Evolutionary conservation across 176 grass and related monocot genomes (phyloP).

Genomic region (Tillandsia fasciculata): DNA sequence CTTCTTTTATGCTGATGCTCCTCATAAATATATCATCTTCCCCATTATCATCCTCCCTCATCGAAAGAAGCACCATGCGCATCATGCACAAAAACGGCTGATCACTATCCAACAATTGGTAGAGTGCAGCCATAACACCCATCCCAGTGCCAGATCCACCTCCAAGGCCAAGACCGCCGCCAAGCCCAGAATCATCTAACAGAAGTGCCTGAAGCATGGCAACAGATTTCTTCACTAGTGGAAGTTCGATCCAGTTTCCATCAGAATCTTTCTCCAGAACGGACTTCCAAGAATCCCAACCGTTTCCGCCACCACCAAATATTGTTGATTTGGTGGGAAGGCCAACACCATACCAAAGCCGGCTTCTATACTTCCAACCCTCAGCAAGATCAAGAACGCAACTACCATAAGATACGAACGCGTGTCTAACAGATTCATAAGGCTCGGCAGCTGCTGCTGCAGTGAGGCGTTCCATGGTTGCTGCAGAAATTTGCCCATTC

Average conservation of each 20-base stretch:
- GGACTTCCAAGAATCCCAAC: conserved; percentile 68
- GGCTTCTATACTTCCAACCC: conserved; percentile 94
- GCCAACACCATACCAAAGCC: conserved; percentile 89
- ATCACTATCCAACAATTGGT: conserved; percentile 93
- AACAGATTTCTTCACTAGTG: conserved; percentile 92
- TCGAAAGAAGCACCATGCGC: conserved; percentile 82
- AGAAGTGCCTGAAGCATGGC: conserved; percentile 88
- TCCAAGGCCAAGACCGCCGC: conserved; percentile 82
- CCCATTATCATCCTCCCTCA: conserved; percentile 92
- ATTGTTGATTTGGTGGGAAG: conserved; percentile 55
- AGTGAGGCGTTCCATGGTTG: conserved; percentile 89
- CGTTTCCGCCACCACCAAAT: conserved; percentile 79
- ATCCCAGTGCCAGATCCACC: conserved; percentile 94
- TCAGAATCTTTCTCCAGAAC: conserved; percentile 69
- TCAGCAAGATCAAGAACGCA: conserved; percentile 71
- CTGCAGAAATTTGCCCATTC: conserved; percentile 94
- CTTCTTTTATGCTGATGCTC: conserved; percentile 49
- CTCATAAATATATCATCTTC: conserved; percentile 60
- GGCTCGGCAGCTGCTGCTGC: conserved; percentile 94
- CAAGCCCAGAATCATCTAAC: conserved; percentile 95
- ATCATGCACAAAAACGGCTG: conserved; percentile 99
- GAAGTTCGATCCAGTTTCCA: conserved; percentile 84
- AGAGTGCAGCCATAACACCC: conserved; percentile 85
- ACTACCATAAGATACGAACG: conserved; percentile 94
- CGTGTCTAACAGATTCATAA: conserved; percentile 91